Conservation (phyloP, 2,329 filamentous ascomycete genomes). For the Zasmidium angulare region DNA sequence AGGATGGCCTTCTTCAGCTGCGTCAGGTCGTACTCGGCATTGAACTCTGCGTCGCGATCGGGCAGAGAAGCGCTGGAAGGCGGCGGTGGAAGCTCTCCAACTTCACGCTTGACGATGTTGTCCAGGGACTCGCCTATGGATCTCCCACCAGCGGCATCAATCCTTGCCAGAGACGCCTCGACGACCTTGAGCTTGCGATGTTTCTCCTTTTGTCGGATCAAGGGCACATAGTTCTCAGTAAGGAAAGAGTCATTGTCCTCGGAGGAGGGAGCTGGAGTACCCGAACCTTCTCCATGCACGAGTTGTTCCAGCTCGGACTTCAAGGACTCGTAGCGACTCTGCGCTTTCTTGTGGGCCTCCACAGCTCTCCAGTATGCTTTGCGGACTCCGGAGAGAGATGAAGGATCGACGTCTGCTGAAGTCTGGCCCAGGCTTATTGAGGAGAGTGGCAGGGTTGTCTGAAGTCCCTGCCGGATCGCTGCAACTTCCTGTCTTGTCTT, state of each 20-base stretch:
- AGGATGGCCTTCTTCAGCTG: conserved; percentile 35
- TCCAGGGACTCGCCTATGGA: conserved; percentile 22
- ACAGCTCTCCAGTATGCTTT: conserved; percentile 34
- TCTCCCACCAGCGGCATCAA: conserved; percentile 19
- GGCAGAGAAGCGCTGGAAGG: conserved; percentile 20
- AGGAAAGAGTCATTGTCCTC: conserved; percentile 9
- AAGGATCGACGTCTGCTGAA: conserved; percentile 8
- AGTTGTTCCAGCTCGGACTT: conserved; percentile 30
- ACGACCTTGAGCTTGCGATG: conserved; percentile 29
- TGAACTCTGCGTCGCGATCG: conserved; percentile 22
- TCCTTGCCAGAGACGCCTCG: conserved; percentile 23
- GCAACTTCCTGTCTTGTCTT: conserved; percentile 29
- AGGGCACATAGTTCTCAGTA: conserved; percentile 23
- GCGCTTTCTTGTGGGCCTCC: conserved; percentile 30
- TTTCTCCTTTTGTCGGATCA: conserved; percentile 30
- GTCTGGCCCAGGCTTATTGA: conserved; percentile 10
- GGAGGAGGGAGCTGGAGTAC: background rate
- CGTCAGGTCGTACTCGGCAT: conserved; percentile 27
- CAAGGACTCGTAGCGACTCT: conserved; percentile 30
- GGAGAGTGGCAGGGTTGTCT: conserved; percentile 26
- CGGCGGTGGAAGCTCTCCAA: conserved; percentile 31
- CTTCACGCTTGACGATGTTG: conserved; percentile 25
- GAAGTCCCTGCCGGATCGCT: conserved; percentile 28
- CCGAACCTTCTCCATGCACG: background rate
- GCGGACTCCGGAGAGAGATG: conserved; percentile 28